phyloP scores from a whole-genome alignment of 805 yeast genomes.

The Wickerhamiella spandovensis region DNA sequence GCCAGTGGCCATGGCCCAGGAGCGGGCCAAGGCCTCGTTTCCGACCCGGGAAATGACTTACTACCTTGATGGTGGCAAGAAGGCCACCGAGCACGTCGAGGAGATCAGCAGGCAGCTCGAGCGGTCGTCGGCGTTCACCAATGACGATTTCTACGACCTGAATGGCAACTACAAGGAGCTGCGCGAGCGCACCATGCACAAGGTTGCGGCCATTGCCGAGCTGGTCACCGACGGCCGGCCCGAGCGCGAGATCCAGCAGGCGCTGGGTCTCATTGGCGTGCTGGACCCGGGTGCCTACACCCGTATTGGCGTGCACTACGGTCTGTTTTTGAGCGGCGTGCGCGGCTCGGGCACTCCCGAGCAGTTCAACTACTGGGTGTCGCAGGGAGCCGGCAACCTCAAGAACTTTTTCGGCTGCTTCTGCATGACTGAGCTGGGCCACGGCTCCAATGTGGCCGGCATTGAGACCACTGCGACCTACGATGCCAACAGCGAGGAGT shows the following conservation, averaged over 20 bases:
- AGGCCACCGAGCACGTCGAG: conserved; percentile 29
- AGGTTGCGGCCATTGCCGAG: conserved; percentile 17
- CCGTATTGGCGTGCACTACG: conserved; percentile 65
- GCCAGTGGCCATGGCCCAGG: conserved; percentile 25
- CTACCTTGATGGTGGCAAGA: conserved; percentile 32
- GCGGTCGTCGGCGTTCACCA: conserved; percentile 40
- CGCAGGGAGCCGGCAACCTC: conserved; percentile 21
- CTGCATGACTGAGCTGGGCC: conserved; percentile 78
- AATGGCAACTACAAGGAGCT: conserved; percentile 27
- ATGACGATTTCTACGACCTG: conserved; percentile 35
- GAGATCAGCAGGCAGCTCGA: conserved; percentile 33
- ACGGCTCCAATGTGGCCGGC: conserved; percentile 80
- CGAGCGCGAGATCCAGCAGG: conserved; percentile 20
- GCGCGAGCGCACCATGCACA: conserved; percentile 25
- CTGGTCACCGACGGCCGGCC: conserved; percentile 17
- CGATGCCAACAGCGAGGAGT: conserved; percentile 44
- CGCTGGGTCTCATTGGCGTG: conserved; percentile 16
- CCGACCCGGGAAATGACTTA: conserved; percentile 28
- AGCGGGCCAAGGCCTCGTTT: conserved; percentile 28
- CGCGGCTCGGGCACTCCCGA: conserved; percentile 68
- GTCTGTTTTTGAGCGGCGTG: conserved; percentile 57
- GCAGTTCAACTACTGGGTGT: conserved; percentile 67
- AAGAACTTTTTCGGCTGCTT: conserved; percentile 54
- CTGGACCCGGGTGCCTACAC: conserved; percentile 60
- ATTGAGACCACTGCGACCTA: conserved; percentile 73